A percentile compares a stretch with the other conserved stretches of the same genome.
phyloP scores from a whole-genome alignment of 2,329 filamentous ascomycete species.

The Ophiostoma ips region DNA sequence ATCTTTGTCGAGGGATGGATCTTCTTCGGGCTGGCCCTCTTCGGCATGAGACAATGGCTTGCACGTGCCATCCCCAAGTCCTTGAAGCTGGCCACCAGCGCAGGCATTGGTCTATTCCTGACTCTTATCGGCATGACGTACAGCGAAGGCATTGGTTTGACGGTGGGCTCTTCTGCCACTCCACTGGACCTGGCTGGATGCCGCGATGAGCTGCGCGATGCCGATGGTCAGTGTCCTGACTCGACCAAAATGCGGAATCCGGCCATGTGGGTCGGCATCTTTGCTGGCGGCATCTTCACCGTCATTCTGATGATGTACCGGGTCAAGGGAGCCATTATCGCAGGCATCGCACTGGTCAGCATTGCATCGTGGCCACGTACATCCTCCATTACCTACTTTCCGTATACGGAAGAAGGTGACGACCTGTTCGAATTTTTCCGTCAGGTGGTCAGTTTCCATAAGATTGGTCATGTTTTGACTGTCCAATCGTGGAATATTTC shows the following conservation, averaged over 20 bases:
- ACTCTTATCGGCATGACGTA: slow-evolving; percentile 58
- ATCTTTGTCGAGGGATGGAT: slow-evolving; percentile 52
- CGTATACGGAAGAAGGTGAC: slow-evolving; percentile 49
- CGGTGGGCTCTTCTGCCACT: slow-evolving; percentile 47
- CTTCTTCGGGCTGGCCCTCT: slow-evolving; percentile 48
- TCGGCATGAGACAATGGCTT: slow-evolving; percentile 61
- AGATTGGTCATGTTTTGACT: slow-evolving; percentile 47
- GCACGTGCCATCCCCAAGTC: slow-evolving; percentile 50
- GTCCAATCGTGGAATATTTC: slow-evolving; percentile 53
- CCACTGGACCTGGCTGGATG: slow-evolving; percentile 71
- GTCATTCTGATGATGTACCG: slow-evolving; percentile 69
- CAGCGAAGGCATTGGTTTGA: slow-evolving; percentile 66
- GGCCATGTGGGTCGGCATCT: slow-evolving; percentile 70
- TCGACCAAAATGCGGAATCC: slow-evolving; percentile 4
- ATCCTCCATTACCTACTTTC: slow-evolving; percentile 61
- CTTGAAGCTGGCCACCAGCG: slow-evolving; percentile 51
- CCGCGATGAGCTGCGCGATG: slow-evolving; percentile 35
- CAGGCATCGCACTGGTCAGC: slow-evolving; percentile 58
- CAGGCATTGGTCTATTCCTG: slow-evolving; percentile 51
- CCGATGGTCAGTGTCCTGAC: slow-evolving; percentile 17
- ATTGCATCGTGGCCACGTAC: slow-evolving; percentile 60
- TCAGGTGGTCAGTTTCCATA: slow-evolving; percentile 58
- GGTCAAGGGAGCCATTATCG: slow-evolving; percentile 60
- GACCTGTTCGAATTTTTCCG: slow-evolving; percentile 58
- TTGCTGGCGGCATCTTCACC: slow-evolving; percentile 58